Percentiles rank a stretch among this genome's conserved stretches.
phyloP scores from a whole-genome alignment of 352 stramenopile genomes.

The Blastocystis sp. region DNA sequence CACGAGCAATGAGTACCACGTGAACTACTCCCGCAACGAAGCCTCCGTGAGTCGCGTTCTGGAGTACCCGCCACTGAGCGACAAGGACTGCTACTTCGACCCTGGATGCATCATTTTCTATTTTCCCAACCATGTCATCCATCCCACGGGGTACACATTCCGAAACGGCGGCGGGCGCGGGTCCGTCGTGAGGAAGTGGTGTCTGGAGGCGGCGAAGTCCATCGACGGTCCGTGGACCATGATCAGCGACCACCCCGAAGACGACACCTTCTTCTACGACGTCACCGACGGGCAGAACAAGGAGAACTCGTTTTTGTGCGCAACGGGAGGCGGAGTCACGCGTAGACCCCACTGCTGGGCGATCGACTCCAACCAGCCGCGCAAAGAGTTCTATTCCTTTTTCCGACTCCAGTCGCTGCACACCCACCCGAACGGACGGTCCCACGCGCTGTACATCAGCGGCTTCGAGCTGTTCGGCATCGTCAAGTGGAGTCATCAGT shows the following conservation, averaged over 20 bases:
- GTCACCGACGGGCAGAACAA: slow-evolving; percentile 58
- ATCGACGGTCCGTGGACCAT: slow-evolving; percentile 45
- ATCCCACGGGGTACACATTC: slow-evolving; percentile 48
- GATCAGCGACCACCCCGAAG: slow-evolving; percentile 48
- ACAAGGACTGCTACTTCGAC: slow-evolving; percentile 73
- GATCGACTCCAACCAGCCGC: background rate
- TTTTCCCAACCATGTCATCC: slow-evolving; percentile 66
- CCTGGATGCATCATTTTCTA: slow-evolving; percentile 69
- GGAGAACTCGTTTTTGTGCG: slow-evolving; percentile 59
- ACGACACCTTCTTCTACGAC: slow-evolving; percentile 74
- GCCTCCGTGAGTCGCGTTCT: slow-evolving; percentile 25
- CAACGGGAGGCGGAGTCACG: background rate
- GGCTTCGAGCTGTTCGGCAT: slow-evolving; percentile 66
- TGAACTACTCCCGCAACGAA: slow-evolving; percentile 67
- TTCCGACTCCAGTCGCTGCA: slow-evolving; percentile 48
- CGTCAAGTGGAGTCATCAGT: slow-evolving; percentile 33
- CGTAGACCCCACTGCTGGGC: slow-evolving; percentile 62
- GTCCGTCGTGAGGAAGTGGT: slow-evolving; percentile 36
- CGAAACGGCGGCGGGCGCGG: slow-evolving; percentile 56
- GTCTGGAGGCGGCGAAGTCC: slow-evolving; percentile 1
- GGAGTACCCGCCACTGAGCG: slow-evolving; percentile 5
- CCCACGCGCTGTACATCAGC: slow-evolving; percentile 67
- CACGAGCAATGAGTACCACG: slow-evolving; percentile 63
- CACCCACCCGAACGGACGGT: slow-evolving; percentile 26
- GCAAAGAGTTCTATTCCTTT: slow-evolving; percentile 41